Evolutionary conservation across 257 asterid genomes (phyloP), one percentile per base, ranked within the genome.

Genomic region (Hygrophila difformis): DNA sequence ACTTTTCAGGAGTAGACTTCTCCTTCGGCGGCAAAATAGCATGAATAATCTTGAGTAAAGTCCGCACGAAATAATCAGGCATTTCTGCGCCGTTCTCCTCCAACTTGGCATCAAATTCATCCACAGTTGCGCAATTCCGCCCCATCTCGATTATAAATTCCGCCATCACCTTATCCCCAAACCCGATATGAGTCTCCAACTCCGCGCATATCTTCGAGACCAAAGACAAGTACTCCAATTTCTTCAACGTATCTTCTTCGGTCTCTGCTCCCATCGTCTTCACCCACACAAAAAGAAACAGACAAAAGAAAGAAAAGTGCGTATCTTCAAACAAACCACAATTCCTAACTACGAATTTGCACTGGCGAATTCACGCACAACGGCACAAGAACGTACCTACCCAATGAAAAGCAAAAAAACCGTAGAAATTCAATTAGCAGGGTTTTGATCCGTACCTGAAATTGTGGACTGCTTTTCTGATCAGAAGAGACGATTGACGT

Each of bases 61-160:
- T 76, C 14, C 65, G 61, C 3, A 79, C 91, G 17, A 82, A 73
- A 46, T 82, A 82, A 69, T 82, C 94, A 1, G 91, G 94, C 72
- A 76, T 58, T 38, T 79, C 87, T 5, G 84, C 84, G 6, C 70
- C 84, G 5, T 53, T 64, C 21, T 60, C 66, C 34, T 71, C 79
- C 64, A 82, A 61, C 16, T 71, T 63, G 0, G 44, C 29, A 33
- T 79, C 91, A 44, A 76, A 79, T 9, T 73, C 76, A 8, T 56
- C 73, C 1, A 61, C 67, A 0, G 65, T 67, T 3, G 49, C 59
- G 53, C 84, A 76, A 1, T 62, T 48, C 2, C 76, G 52, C 39
- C 87, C 94, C 26, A 76, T 8, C 8, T 79, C 79, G 8, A 69
- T 76, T 1, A 82, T 60, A 55, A 71, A 82, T 53, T 82, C 82